A percentile compares a stretch with the other conserved stretches of the same genome.
These are phyloP conservation scores for Monilinia laxa DNA, from an alignment of 2,329 filamentous ascomycete species.

Conservation along the genomic window DNA sequence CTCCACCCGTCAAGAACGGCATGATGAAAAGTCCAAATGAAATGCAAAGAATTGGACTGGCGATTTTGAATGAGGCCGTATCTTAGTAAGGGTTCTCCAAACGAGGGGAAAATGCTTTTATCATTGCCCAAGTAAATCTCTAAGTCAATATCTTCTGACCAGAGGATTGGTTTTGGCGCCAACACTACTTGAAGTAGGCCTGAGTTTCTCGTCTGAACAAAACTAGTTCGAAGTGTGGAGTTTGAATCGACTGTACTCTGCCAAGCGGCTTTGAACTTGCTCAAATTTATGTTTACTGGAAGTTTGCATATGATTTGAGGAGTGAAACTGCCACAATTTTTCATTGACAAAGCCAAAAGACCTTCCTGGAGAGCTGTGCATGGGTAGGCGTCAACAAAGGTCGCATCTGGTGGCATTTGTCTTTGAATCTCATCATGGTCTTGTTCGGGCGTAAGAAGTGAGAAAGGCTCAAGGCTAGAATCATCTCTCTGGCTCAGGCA, in stretches of 20 bases:
- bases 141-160: constrained; percentile 1
- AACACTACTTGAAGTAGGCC: constrained; percentile 28
- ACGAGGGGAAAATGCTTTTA: constrained; percentile 1
- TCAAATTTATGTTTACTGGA: constrained; percentile 28
- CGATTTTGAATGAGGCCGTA: constrained; percentile 8
- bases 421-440: constrained; percentile 10
- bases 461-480: constrained; percentile 5
- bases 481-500: background rate
- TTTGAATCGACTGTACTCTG: constrained; percentile 31
- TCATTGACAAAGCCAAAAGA: constrained; percentile 41
- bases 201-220: constrained; percentile 29
- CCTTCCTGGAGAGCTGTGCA: constrained; percentile 43
- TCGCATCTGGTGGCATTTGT: constrained; percentile 9
- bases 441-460: background rate
- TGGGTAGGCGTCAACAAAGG: constrained; percentile 41
- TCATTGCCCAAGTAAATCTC: constrained; percentile 10
- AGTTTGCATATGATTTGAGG: constrained; percentile 34
- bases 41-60: constrained; percentile 38
- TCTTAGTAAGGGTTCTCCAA: constrained; percentile 27
- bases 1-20: constrained; percentile 57
- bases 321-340: constrained; percentile 40
- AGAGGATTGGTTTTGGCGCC: constrained; percentile 14
- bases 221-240: constrained; percentile 40
- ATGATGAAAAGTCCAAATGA: constrained; percentile 56
- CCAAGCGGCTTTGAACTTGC: constrained; percentile 36